These are phyloP conservation scores for Flaveria bidentis DNA, from an alignment of 129 eudicot species.

Conservation along the genomic window DNA sequence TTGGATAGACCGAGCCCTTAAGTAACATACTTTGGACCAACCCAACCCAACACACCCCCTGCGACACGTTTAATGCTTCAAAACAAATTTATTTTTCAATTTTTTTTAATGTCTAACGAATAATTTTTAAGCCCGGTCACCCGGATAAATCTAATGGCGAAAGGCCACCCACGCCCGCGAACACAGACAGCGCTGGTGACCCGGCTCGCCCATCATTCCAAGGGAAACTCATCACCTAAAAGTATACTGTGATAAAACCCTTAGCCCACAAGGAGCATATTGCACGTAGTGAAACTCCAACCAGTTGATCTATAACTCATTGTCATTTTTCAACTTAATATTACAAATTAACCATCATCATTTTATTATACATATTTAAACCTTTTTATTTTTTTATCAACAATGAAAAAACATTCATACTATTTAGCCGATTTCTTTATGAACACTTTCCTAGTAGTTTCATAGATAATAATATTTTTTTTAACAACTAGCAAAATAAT, in stretches of 20 bases:
- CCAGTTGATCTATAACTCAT: too few species aligned
- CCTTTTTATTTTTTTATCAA: background rate
- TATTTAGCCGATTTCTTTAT: background rate
- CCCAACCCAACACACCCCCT: conserved; percentile 21
- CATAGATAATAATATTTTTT: background rate
- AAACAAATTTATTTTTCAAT: background rate
- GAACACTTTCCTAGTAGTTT: background rate
- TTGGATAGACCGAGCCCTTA: conserved; percentile 34
- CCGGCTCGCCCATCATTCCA: too few species aligned
- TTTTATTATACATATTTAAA: background rate
- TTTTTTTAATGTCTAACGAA: too few species aligned
- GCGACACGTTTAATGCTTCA: conserved; percentile 19
- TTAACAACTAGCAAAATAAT: too few species aligned
- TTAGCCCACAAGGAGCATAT: too few species aligned
- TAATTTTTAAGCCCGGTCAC: too few species aligned
- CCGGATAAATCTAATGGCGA: too few species aligned
- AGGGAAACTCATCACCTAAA: too few species aligned
- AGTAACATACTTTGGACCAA: conserved; percentile 31
- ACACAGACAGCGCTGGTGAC: too few species aligned
- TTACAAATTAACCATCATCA: background rate
- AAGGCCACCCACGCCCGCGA: too few species aligned
- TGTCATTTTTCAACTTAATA: background rate
- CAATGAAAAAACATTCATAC: background rate
- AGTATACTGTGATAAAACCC: too few species aligned
- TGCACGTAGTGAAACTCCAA: too few species aligned